A percentile compares a stretch with the other conserved stretches of the same genome.
Evolutionary conservation across 139 green algal species (phyloP).

Genomic region (Haematococcus lacustris): DNA sequence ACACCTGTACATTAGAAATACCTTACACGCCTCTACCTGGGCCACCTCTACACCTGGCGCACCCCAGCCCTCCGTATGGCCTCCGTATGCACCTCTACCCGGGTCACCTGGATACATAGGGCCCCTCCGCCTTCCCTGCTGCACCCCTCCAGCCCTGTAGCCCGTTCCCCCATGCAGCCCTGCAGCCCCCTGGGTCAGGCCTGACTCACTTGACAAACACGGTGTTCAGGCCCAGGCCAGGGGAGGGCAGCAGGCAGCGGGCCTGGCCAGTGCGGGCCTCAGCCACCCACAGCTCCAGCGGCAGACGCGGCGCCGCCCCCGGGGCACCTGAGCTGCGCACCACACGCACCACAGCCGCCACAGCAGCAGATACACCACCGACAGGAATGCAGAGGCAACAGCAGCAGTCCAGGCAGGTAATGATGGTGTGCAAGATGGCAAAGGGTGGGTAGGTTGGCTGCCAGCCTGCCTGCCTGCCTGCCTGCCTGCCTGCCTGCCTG

Average conservation of each 20-base stretch:
- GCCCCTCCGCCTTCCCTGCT: not conserved
- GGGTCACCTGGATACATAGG: not conserved
- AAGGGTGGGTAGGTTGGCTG: too few species aligned
- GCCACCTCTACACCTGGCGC: not conserved
- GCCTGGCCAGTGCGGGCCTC: constrained; percentile 45
- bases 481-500: too few species aligned
- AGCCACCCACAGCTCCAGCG: constrained; percentile 85
- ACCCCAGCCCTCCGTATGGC: not conserved
- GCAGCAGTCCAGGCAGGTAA: too few species aligned
- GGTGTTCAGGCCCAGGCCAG: constrained; percentile 31
- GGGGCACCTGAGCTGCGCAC: constrained; percentile 50
- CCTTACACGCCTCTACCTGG: too few species aligned
- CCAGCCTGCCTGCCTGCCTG: too few species aligned
- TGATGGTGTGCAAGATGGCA: too few species aligned
- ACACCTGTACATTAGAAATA: too few species aligned
- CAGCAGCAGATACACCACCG: too few species aligned
- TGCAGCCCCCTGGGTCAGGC: not conserved
- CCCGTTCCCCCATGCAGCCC: not conserved
- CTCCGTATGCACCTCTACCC: not conserved
- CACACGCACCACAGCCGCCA: too few species aligned
- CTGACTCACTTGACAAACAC: constrained; percentile 38
- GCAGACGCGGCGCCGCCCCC: constrained; percentile 43
- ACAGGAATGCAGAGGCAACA: too few species aligned
- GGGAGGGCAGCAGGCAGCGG: constrained; percentile 4
- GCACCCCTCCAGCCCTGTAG: not conserved